Evolutionary conservation across 164 flowering plant genomes (phyloP), one percentile per base, ranked within the genome.

Genomic region (Chimonanthus praecox): DNA sequence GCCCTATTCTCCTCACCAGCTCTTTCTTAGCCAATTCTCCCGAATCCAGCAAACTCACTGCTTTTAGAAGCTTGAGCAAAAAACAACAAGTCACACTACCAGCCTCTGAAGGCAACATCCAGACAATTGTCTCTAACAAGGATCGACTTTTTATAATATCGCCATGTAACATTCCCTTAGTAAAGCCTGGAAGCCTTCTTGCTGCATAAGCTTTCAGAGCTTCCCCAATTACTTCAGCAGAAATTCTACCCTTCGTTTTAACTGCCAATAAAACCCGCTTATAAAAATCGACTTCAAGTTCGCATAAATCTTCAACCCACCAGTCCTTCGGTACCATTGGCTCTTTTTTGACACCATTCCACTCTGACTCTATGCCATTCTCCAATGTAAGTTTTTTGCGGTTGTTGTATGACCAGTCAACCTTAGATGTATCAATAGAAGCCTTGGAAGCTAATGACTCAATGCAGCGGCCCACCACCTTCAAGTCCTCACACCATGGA

Each of bases 271-370:
- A 75, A 6, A 89, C 89, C 45, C 83, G 87, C 78, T 88, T 90
- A 73, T 84, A 96, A 50, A 87, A 78, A 79, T 86, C 97, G 50
- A 90, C 81, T 45, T 89, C 94, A 46, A 96, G 92, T 73, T 94
- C 99, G 74, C 92, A 85, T 47, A 96, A 70, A 76, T 94, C 98
- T 81, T 94, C 97, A n/a, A 89, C 92, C 99, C 99, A 96, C 99
- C 99, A 96, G 74, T 96, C 99, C 67, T 81, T 82, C 0, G 98
- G 97, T 51, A 94, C 94, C 10, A 58, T 51, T 43, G 72, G 71
- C 16, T 89, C 87, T 63, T 72, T 89, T 61, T 82, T 80, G 44
- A 84, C 80, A 69, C 88, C 92, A 73, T 87, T 85, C 81, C 79
- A 83, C 71, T 76, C 82, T 11, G 81, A 81, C 45, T 92, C 92